Percentiles rank a stretch among this genome's conserved stretches.
Evolutionary conservation across 1,284 basidiomycete genomes (phyloP).

Genomic region (Papiliotrema fonsecae): DNA sequence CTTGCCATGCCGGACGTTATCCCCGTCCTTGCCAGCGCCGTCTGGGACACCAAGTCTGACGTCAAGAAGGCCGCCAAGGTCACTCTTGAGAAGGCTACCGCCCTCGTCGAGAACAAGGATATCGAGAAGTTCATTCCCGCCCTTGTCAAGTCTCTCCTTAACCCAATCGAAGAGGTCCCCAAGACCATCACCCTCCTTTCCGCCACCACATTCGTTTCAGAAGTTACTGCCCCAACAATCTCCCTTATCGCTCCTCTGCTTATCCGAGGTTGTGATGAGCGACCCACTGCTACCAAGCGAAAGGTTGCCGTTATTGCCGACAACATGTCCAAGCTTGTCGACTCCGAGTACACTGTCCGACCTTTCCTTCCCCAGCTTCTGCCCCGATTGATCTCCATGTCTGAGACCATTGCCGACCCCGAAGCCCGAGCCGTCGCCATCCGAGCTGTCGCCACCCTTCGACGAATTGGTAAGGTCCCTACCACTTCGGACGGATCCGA

Average conservation of each 20-base stretch:
- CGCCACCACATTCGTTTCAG: slow-evolving; percentile 99
- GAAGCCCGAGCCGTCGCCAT: slow-evolving; percentile 87
- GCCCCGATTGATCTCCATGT: slow-evolving; percentile 89
- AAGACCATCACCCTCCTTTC: slow-evolving; percentile 94
- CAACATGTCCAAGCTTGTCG: slow-evolving; percentile 98
- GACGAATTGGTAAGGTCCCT: slow-evolving; percentile 85
- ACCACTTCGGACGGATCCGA: slow-evolving; percentile 76
- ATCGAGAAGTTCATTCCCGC: slow-evolving; percentile 86
- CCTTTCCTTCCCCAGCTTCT: slow-evolving; percentile 94
- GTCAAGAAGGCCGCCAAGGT: slow-evolving; percentile 98
- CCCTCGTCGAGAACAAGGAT: slow-evolving; percentile 98
- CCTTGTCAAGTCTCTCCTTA: slow-evolving; percentile 93
- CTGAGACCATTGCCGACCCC: slow-evolving; percentile 86
- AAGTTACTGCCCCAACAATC: slow-evolving; percentile 98
- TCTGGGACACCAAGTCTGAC: slow-evolving; percentile 99
- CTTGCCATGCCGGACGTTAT: slow-evolving; percentile 94
- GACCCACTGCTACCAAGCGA: slow-evolving; percentile 90
- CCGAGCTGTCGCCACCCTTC: slow-evolving; percentile 86
- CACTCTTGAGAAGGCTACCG: slow-evolving; percentile 87
- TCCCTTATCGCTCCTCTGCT: slow-evolving; percentile 98
- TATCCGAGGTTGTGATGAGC: slow-evolving; percentile 90
- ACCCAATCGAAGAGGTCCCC: slow-evolving; percentile 98
- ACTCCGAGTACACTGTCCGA: slow-evolving; percentile 88
- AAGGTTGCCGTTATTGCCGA: slow-evolving; percentile 96
- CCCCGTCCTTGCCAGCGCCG: slow-evolving; percentile 89